Evolutionary conservation across 176 grass and related monocot species (phyloP).

Genomic region (Paspalum notatum): DNA sequence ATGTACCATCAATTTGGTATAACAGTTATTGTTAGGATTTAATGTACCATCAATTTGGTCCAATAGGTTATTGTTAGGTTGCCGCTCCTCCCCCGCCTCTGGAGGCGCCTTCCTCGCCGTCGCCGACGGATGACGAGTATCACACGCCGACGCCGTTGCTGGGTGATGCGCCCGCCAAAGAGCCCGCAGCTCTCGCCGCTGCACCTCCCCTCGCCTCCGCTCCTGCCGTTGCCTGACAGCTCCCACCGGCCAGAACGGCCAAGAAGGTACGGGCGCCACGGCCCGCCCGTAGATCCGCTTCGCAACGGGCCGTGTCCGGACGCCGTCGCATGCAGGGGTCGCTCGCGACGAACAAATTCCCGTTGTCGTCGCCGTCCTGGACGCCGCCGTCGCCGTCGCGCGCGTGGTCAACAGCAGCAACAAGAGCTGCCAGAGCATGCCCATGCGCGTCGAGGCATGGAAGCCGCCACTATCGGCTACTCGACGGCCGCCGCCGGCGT

Average conservation of each 20-base stretch:
- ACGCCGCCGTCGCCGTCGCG: constrained; percentile 28
- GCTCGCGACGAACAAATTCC: constrained; percentile 17
- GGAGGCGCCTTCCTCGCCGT: neutral
- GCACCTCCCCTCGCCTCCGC: constrained; percentile 4
- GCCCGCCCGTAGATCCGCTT: constrained; percentile 34
- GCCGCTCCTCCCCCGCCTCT: neutral
- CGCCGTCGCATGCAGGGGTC: constrained; percentile 56
- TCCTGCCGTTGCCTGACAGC: neutral
- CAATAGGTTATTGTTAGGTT: no score
- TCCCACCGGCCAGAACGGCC: neutral
- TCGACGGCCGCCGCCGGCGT: neutral
- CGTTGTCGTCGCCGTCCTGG: neutral
- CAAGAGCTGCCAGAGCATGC: constrained; percentile 41
- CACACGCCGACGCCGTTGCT: constrained; percentile 52
- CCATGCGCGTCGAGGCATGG: constrained; percentile 39
- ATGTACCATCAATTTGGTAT: no score
- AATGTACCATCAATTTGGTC: no score
- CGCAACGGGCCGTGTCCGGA: constrained; percentile 33
- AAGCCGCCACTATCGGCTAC: constrained; percentile 29
- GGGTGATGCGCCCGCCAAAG: constrained; percentile 23
- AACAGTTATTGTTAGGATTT: no score
- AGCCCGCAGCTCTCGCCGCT: constrained; percentile 52
- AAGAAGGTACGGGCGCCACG: neutral
- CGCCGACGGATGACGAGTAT: constrained; percentile 43
- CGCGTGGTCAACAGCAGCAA: constrained; percentile 6